Evolutionary conservation across 2,329 filamentous ascomycete genomes (phyloP).

Genomic region (Chaetomium olivaceum): DNA sequence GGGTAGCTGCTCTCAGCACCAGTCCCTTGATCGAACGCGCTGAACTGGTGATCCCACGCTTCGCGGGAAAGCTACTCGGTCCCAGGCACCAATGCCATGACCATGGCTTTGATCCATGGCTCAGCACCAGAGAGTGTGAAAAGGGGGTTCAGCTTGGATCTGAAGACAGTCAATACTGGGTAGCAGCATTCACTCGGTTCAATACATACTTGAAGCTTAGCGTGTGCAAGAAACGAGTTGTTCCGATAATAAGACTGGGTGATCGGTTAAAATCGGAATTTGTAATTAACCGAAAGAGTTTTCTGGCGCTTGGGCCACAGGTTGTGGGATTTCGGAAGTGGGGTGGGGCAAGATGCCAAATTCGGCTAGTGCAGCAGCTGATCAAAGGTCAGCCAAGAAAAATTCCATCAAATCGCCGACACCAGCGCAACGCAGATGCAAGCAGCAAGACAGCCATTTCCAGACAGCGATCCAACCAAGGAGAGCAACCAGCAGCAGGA

Average conservation of each 20-base stretch:
- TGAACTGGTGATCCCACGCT: constrained; percentile 29
- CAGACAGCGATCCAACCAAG: constrained; percentile 5
- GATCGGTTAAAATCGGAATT: constrained; percentile 8
- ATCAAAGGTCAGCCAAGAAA: constrained; percentile 17
- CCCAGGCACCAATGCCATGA: constrained; percentile 28
- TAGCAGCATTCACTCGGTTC: constrained; percentile 9
- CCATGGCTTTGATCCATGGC: constrained; percentile 31
- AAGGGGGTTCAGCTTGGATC: constrained; percentile 26
- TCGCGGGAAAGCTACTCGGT: constrained; percentile 24
- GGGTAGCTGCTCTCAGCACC: constrained; percentile 24
- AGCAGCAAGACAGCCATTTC: neutral
- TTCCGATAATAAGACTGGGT: neutral
- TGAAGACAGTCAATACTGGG: constrained; percentile 8
- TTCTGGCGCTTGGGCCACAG: neutral
- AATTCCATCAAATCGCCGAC: neutral
- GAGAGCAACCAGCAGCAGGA: constrained; percentile 18
- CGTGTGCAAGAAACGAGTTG: neutral
- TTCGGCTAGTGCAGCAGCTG: constrained; percentile 19
- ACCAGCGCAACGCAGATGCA: neutral
- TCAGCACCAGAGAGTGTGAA: neutral
- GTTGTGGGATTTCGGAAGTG: neutral
- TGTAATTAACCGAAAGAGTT: constrained; percentile 10
- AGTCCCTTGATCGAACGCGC: constrained; percentile 23
- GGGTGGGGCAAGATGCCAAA: constrained; percentile 1
- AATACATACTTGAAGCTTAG: constrained; percentile 10